Conservation (phyloP, 495 filamentous ascomycete species). For the Aspergillus egyptiacus region DNA sequence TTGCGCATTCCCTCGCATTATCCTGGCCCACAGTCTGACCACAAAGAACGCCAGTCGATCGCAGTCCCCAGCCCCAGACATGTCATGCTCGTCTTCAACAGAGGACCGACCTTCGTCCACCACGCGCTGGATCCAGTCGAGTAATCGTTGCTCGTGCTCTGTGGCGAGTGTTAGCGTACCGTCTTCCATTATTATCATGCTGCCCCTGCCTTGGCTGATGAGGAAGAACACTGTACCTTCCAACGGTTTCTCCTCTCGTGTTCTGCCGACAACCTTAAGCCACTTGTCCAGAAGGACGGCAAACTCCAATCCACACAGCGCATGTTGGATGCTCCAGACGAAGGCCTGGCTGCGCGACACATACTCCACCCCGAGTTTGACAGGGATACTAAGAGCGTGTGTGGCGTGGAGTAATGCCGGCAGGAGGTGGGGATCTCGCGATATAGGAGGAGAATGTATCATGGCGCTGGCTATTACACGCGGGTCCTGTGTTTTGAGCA, state of each 20-base stretch:
- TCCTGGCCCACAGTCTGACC: slow-evolving; percentile 19
- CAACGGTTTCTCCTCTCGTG: slow-evolving; percentile 5
- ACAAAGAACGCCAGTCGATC: slow-evolving; percentile 11
- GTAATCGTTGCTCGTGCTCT: slow-evolving; percentile 18
- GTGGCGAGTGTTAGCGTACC: not conserved
- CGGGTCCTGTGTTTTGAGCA: slow-evolving; percentile 27
- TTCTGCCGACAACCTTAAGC: slow-evolving; percentile 19
- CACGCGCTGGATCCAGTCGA: slow-evolving; percentile 19
- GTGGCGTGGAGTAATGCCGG: slow-evolving; percentile 32
- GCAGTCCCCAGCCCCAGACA: slow-evolving; percentile 3
- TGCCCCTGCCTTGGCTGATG: no score
- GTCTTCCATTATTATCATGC: not conserved
- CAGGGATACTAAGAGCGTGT: slow-evolving; percentile 37
- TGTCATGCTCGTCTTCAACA: slow-evolving; percentile 12
- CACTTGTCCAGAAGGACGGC: slow-evolving; percentile 34
- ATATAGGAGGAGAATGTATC: slow-evolving; percentile 3
- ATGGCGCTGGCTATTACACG: slow-evolving; percentile 14
- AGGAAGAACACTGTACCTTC: slow-evolving; percentile 13
- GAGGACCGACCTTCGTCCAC: slow-evolving; percentile 22
- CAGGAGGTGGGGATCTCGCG: slow-evolving; percentile 19
- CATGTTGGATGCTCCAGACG: slow-evolving; percentile 37
- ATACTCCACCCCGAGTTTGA: slow-evolving; percentile 32
- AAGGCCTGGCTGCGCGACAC: slow-evolving; percentile 30
- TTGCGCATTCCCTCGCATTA: slow-evolving; percentile 19
- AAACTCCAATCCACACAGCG: slow-evolving; percentile 32